phyloP scores from a whole-genome alignment of 1,284 basidiomycete species.

The Hypsizygus ulmarius region DNA sequence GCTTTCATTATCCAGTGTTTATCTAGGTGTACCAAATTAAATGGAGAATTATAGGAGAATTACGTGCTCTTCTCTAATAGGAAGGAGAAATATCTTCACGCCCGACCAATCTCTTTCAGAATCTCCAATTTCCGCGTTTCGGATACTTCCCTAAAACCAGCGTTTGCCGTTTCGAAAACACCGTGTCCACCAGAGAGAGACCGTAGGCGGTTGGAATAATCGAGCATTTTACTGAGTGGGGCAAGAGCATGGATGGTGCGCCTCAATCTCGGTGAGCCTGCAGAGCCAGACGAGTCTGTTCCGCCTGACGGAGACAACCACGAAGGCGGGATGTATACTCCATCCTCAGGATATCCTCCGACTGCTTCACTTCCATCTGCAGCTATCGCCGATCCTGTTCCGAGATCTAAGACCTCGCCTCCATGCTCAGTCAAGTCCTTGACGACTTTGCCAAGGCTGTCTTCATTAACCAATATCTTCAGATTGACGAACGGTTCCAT shows the following conservation, averaged over 20 bases:
- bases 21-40: neutral
- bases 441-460: slow-evolving; percentile 67
- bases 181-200: slow-evolving; percentile 83
- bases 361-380: slow-evolving; percentile 44
- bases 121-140: slow-evolving; percentile 63
- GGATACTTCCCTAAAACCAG: slow-evolving; percentile 70
- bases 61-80: slow-evolving; percentile 10
- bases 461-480: slow-evolving; percentile 63
- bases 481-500: slow-evolving; percentile 73
- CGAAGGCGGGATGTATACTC: slow-evolving; percentile 70
- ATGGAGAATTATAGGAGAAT: neutral
- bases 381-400: slow-evolving; percentile 36
- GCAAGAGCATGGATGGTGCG: slow-evolving; percentile 68
- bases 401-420: slow-evolving; percentile 70
- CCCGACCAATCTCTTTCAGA: slow-evolving; percentile 71
- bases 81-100: slow-evolving; percentile 33
- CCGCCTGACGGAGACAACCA: slow-evolving; percentile 66
- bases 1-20: neutral
- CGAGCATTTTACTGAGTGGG: slow-evolving; percentile 76
- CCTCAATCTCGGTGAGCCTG: slow-evolving; percentile 40
- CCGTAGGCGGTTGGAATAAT: slow-evolving; percentile 76
- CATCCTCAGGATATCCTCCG: slow-evolving; percentile 52
- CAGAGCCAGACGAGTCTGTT: slow-evolving; percentile 28
- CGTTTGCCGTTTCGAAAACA: slow-evolving; percentile 72
- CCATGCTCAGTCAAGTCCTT: slow-evolving; percentile 75